Evolutionary conservation across 2,329 filamentous ascomycete genomes (phyloP), one percentile per base, ranked within the genome.

Genomic region (Mycocentrospora acerina): DNA sequence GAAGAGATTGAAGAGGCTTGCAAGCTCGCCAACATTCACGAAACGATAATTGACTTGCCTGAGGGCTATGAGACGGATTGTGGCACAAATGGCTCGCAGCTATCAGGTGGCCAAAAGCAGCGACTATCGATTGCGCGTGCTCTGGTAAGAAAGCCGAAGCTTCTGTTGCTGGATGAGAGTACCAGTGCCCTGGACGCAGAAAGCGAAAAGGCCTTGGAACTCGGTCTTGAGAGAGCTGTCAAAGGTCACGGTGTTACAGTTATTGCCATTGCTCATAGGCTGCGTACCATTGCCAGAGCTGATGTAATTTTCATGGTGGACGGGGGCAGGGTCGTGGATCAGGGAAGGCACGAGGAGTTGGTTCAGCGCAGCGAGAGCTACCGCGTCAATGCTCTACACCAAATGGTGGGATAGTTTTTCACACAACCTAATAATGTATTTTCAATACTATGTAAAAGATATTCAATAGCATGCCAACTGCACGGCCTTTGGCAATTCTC

Each of bases 21-120:
- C 57, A 75, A 76, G 40, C 67, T 85, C 12, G 83, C 83, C 24
- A 85, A 85, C 56, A 85, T 88, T 46, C 83, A 88, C 64, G 81
- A 87, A 17, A 80, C 78, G 16, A 84, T 88, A 50, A 67, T 71
- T 40, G 67, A 73, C 1, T 67, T 88, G 12, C 82, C 83, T 0
- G 68, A 83, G 11, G 82, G 82, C 0, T 88, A 88, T 56, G 67
- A 83, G 10, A 87, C 83, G 0, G 61, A 63, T n/a, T 68, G 64
- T 41, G 70, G 70, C 9, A 56, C 64, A 4, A 67, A 64, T 24
- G 70, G 69, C 6, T 68, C 60, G 19, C 62, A 67, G 30, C 53
- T 73, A 11, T 71, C 68, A 12, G 70, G 70, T 18, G 70, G 70
- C 3, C 70, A 73, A 32, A 59, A 65, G 19, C 70, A 73, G 41